These are phyloP conservation scores for Dactylellina leptospora DNA, from an alignment of 2,329 filamentous ascomycete species.

Conservation along the genomic window DNA sequence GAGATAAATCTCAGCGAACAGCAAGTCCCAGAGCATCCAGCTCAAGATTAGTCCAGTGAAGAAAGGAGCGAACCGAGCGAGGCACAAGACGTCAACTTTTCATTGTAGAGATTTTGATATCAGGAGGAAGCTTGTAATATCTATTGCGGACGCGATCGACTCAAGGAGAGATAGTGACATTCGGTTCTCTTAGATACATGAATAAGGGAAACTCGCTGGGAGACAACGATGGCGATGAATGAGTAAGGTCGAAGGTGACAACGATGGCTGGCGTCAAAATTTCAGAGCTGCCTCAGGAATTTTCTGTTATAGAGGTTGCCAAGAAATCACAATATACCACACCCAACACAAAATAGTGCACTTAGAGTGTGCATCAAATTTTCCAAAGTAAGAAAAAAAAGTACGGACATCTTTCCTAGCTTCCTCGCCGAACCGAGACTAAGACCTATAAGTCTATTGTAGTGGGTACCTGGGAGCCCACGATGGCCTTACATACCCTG, in stretches of 20 bases:
- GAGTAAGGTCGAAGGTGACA: not conserved
- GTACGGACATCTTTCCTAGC: too few relatives aligned
- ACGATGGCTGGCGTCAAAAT: too few relatives aligned
- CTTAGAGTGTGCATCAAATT: too few relatives aligned
- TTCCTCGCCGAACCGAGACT: too few relatives aligned
- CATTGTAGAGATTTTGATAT: not conserved
- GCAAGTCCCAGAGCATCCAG: conserved; percentile 37
- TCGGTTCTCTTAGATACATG: too few relatives aligned
- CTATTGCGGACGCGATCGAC: not conserved
- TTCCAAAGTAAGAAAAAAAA: too few relatives aligned
- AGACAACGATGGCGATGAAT: not conserved
- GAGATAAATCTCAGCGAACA: not conserved
- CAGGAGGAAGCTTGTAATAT: not conserved
- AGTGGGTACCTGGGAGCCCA: not conserved
- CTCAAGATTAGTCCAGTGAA: conserved; percentile 52
- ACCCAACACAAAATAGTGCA: not conserved
- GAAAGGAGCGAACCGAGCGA: conserved; percentile 50
- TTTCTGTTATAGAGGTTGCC: not conserved
- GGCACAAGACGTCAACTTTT: conserved; percentile 44
- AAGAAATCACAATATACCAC: conserved; percentile 6
- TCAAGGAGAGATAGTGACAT: not conserved
- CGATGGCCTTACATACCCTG: not conserved
- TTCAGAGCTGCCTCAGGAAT: not conserved
- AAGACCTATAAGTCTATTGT: too few relatives aligned
- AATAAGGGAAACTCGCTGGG: too few relatives aligned